Base-by-base conservation (phyloP, 306 rosid species). In the Prunus fruticosa region DNA sequence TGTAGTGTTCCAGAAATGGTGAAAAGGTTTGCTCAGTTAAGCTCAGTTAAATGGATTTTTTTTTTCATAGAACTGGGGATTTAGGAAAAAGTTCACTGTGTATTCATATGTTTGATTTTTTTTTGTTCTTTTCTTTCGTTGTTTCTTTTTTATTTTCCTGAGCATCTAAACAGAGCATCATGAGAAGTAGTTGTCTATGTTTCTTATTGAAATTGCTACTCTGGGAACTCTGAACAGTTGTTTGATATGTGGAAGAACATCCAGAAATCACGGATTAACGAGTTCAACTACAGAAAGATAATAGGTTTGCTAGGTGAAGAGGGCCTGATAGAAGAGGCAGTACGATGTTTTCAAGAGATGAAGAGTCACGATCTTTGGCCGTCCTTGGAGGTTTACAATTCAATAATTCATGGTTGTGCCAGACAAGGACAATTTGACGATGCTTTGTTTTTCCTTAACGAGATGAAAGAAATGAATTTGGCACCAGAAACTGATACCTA, bases 191-290 rank as follows among this genome's bases (percentile, higher is more conserved):
- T 49, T 62, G 27, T 6, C 22, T 51, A 20, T 10, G 30, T 19
- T 53, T 71, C 14, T 73, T 19, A 60, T 28, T 27, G 68, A 25
- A 78, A 64, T 45, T 47, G 28, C 18, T 34, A 8, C 46, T 54
- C 73, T 81, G 51, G 71, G 53, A 71, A 27, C 10, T 86, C 27
- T 80, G 74, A 81, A 43, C 86, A 92, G 96, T 81, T 90, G 23
- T 90, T 90, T 80, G 87, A 86, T 78, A 56, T 64, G 84, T 92
- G 97, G 96, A 92, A 78, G 87, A 84, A 71, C 78, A 82, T 90
- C 30, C 90, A 90, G 80, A 51, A 74, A 74, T 88, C 87, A 0
- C 77, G 89, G 79, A 82, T 84, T 75, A 85, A 76, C 75, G 93
- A 88, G 52, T 64, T 83, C 53, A 85, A 88, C 83, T 88, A 87